Base-by-base conservation (phyloP, 441 rosid species). In the Mallotus japonicus region DNA sequence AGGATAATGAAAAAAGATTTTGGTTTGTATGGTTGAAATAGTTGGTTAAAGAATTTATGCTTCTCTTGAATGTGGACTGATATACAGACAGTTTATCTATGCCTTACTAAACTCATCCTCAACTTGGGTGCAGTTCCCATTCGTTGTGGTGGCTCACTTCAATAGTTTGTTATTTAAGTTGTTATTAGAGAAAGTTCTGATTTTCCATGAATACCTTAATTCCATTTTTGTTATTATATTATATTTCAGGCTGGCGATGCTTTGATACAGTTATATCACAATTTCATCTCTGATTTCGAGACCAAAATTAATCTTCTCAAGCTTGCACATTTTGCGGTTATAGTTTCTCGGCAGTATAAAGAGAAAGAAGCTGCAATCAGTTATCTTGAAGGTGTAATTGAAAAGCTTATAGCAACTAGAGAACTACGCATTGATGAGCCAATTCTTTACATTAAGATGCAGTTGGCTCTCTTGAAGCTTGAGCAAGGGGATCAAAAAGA, bases 261-360 rank as follows among this genome's bases (percentile, higher is more conserved):
- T 73, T 79, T 95, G 75, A 95, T 92, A 64, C 95, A 95, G 83
- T 76, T 95, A 20, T 92, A 95, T 84, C 88, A 92, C 61, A 90
- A 91, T 77, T 95, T 95, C 78, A 89, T 95, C 68, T 83, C 95
- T 0, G 99, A 95, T 77, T 95, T 95, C 51, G 99, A 93, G 92
- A 92, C 95, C 61, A 93, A 89, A 87, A 91, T 93, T 81, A 93
- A 93, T 79, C 98, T 87, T 71, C 93, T 93, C 75, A 93, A 92
- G 87, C 97, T 93, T 76, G 95, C 97, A 10, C 98, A 92, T 75
- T 91, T 95, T 59, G 90, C 98, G 58, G 97, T 90, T 65, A 84
- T 92, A 24, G 96, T 95, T 73, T 92, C 99, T 34, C 78, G 92
- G 67, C 97, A 86, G 78, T 92, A 92, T 83, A 64, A 89, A 56